Evolutionary conservation across 2,329 filamentous ascomycete genomes (phyloP).

Genomic region (Pseudogymnoascus sp.): DNA sequence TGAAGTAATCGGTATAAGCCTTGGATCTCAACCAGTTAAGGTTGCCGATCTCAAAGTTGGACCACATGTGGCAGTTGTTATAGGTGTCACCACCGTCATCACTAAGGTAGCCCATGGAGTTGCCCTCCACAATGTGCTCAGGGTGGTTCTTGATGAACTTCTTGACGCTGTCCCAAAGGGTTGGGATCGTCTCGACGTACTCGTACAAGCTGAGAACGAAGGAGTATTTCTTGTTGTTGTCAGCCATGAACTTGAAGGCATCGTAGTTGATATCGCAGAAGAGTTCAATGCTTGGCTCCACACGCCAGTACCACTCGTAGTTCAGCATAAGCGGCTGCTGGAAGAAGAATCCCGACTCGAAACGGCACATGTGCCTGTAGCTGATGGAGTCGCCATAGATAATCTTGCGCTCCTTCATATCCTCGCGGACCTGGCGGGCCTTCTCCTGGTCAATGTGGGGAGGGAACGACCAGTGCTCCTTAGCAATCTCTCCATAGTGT

Average conservation of each 20-base stretch:
- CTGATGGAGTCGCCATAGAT: constrained; percentile 97
- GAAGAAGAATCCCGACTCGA: constrained; percentile 99
- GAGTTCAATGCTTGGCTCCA: constrained; percentile 93
- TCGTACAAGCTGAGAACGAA: constrained; percentile 95
- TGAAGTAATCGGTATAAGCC: constrained; percentile 85
- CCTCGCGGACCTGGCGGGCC: constrained; percentile 80
- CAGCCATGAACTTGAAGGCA: constrained; percentile 92
- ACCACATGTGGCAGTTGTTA: constrained; percentile 99
- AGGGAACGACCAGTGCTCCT: constrained; percentile 96
- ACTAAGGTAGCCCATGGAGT: constrained; percentile 85
- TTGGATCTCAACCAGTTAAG: constrained; percentile 87
- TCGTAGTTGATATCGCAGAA: constrained; percentile 95
- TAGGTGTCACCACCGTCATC: constrained; percentile 87
- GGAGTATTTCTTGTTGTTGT: constrained; percentile 96
- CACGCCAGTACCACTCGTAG: constrained; percentile 99
- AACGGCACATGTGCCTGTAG: constrained; percentile 99
- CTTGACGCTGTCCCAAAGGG: constrained; percentile 90
- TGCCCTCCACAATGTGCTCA: constrained; percentile 75
- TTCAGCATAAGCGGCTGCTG: constrained; percentile 86
- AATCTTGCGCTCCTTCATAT: constrained; percentile 90
- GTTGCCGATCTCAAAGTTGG: constrained; percentile 95
- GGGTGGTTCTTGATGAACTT: constrained; percentile 88
- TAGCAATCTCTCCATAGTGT: constrained; percentile 79
- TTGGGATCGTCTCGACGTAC: constrained; percentile 89
- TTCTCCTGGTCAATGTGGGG: constrained; percentile 93